These are phyloP conservation scores for Rhynchospora breviuscula DNA, from an alignment of 176 grass and related monocot species.

Conservation along the genomic window DNA sequence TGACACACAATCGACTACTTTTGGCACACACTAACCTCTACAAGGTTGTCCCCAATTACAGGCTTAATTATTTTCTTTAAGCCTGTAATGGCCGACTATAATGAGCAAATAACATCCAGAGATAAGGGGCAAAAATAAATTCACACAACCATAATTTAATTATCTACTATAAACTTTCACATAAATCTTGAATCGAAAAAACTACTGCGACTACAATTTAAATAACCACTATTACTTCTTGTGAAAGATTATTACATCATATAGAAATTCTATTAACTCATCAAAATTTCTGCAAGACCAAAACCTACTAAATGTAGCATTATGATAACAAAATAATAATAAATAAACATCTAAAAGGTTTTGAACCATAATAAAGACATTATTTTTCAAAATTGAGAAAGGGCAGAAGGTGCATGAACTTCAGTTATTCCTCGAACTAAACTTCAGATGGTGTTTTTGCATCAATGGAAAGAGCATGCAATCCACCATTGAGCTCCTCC, in stretches of 20 bases:
- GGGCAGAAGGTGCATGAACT: neutral
- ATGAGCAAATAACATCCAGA: neutral
- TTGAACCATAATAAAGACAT: neutral
- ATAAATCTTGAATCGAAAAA: neutral
- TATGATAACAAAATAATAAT: neutral
- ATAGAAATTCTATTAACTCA: neutral
- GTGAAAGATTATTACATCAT: constrained; percentile 1
- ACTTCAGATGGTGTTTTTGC: constrained; percentile 83
- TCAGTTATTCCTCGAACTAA: constrained; percentile 21
- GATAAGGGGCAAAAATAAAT: neutral
- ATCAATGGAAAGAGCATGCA: constrained; percentile 81
- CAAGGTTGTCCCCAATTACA: too few relatives aligned
- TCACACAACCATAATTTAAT: neutral
- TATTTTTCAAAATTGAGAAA: neutral
- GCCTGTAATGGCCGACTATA: too few relatives aligned
- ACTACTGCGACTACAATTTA: neutral
- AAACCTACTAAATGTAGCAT: neutral
- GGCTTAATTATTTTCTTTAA: too few relatives aligned
- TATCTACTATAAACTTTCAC: neutral
- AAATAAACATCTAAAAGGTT: constrained; percentile 17
- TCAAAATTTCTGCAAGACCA: constrained; percentile 3
- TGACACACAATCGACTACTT: neutral
- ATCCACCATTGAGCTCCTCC: constrained; percentile 69
- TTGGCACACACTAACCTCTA: neutral
- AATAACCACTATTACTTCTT: neutral